Evolutionary conservation across 441 rosid species (phyloP), one percentile per base, ranked within the genome.

Genomic region (Sinapis alba): DNA sequence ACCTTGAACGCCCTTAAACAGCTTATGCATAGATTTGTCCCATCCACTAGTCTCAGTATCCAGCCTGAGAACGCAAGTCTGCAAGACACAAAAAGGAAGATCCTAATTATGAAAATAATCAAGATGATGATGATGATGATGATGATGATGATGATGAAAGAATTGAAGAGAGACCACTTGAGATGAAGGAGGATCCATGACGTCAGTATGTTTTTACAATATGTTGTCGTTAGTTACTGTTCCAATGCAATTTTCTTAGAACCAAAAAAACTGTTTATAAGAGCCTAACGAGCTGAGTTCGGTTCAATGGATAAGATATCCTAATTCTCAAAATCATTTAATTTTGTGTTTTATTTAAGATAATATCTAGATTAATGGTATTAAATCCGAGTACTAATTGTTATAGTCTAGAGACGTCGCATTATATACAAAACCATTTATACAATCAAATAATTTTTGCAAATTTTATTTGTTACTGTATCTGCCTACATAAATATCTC

Each of bases 21-120:
- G 56, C 78, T 60, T 67, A 67, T 74, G 78, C 45, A 68, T 60
- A 34, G 78, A 75, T 38, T 68, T 75, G 78, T 68, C 78, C 73
- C 78, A 75, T 50, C 78, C 73, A 75, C 57, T 32, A 32, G 68
- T 68, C 21, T 75, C 69, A 26, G 78, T 61, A 51, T 75, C 63
- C n/a, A 75, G 56, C 51, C 78, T 50, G 50, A 75, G 69, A 60
- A 75, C 68, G 34, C 73, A 75, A 47, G 73, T 67, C 69, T 75
- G 73, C 78, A 61, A 61, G 2, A 50, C 51, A 24, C 13, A 24
- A 57, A 66, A 50, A 57, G 13, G 15, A 36, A 61, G 5, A 75
- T 30, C 34, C 43, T 68, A 50, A 32, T 59, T 36, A 67, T 47
- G 41, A 45, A 59, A 27, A 56, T 57, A 13, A 18, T 30, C 1